A percentile compares a stretch with the other conserved stretches of the same genome.
phyloP scores from a whole-genome alignment of 352 stramenopile genomes.

The Phytophthora sp. region DNA sequence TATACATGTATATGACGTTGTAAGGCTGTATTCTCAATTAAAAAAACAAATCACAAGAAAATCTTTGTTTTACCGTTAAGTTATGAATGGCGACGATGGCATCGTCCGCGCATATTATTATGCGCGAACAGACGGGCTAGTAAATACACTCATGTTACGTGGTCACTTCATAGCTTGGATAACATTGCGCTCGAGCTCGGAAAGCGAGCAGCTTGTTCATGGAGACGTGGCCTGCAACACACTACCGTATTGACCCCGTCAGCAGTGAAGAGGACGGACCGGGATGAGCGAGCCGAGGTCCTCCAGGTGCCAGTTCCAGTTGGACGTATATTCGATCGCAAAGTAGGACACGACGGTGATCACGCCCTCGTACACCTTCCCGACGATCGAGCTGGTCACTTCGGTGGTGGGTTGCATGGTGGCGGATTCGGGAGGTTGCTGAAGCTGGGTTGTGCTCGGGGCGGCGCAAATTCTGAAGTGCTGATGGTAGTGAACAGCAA shows the following conservation, averaged over 20 bases:
- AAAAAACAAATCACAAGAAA: no score
- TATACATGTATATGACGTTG: no score
- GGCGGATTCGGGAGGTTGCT: not conserved
- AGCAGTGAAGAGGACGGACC: not conserved
- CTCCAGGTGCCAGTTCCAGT: constrained; percentile 39
- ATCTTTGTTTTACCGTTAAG: constrained; percentile 6
- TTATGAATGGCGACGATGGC: constrained; percentile 11
- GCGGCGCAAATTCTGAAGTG: constrained; percentile 27
- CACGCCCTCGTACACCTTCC: constrained; percentile 30
- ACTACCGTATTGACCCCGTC: no score
- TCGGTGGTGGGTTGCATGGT: constrained; percentile 18
- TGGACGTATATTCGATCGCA: constrained; percentile 35
- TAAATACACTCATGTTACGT: no score
- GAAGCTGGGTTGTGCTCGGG: not conserved
- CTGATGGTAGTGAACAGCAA: not conserved
- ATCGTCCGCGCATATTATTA: no score
- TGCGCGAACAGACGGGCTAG: no score
- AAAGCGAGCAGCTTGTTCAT: not conserved
- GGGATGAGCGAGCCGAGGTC: constrained; percentile 32
- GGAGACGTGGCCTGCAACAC: constrained; percentile 4
- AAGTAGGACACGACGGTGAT: constrained; percentile 34
- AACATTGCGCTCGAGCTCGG: not conserved
- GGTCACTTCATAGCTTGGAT: no score
- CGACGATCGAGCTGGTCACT: constrained; percentile 21
- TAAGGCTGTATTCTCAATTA: no score